These are phyloP conservation scores for Lachancea waltii DNA, from an alignment of 805 yeast genomes.

Conservation along the genomic window DNA sequence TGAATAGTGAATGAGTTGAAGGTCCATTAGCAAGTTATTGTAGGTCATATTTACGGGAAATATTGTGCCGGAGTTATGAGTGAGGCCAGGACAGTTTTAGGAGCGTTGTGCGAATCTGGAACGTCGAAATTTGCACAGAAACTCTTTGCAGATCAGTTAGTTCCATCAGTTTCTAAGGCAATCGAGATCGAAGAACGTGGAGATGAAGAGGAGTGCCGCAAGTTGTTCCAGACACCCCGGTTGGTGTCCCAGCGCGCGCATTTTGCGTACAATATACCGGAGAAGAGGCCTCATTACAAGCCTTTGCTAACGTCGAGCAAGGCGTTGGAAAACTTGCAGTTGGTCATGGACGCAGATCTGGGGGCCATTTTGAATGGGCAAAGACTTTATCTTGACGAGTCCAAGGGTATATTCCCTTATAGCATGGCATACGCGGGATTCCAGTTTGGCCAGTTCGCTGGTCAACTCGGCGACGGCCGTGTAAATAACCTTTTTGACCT, in stretches of 20 bases:
- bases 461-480: slow-evolving; percentile 95
- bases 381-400: slow-evolving; percentile 33
- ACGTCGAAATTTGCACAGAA: slow-evolving; percentile 20
- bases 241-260: slow-evolving; percentile 48
- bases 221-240: slow-evolving; percentile 45
- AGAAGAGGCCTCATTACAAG: slow-evolving; percentile 43
- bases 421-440: slow-evolving; percentile 93
- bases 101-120: slow-evolving; percentile 20
- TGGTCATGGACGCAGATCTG: slow-evolving; percentile 43
- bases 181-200: slow-evolving; percentile 22
- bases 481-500: slow-evolving; percentile 77
- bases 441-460: slow-evolving; percentile 95
- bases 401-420: slow-evolving; percentile 59
- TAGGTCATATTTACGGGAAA: neutral
- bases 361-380: slow-evolving; percentile 59
- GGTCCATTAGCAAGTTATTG: too few species aligned
- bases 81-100: slow-evolving; percentile 20
- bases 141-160: slow-evolving; percentile 24
- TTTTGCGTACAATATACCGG: slow-evolving; percentile 71
- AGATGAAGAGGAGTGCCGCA: slow-evolving; percentile 11
- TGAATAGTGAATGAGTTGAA: too few species aligned
- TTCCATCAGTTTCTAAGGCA: slow-evolving; percentile 30
- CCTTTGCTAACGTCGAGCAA: slow-evolving; percentile 51
- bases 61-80: slow-evolving; percentile 12
- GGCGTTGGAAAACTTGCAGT: slow-evolving; percentile 58